Base-by-base conservation (phyloP, 805 yeast genomes). In the Saturnispora hagleri region DNA sequence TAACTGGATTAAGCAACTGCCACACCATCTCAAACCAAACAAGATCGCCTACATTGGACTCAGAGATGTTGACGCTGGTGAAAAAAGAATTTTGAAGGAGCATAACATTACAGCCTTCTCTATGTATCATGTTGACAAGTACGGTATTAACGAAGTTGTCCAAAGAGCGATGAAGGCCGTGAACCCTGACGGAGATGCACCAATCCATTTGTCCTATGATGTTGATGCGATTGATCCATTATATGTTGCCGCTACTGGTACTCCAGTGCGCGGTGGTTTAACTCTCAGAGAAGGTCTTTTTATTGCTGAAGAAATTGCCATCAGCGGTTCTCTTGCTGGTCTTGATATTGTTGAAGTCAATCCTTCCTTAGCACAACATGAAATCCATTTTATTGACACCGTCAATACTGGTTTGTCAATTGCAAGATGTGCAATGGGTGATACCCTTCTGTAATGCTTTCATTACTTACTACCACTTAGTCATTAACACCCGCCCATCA, bases 191-290 rank as follows among this genome's bases (percentile, higher is more conserved):
- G 76, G 80, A 20, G 72, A 76, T 51, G 58, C 59, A 46, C 98
- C 99, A 47, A 76, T 93, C 56, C 97, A 91, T 72, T 70, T 93
- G 58, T 84, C 95, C 27, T 91, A 90, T 66, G 99, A 91, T 65
- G 97, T 91, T 43, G 99, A 91, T 69, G 97, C 97, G 43, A 84
- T 93, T 53, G 99, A 91, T 69, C 98, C 98, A 46, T 76, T 81
- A 55, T 89, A 74, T 64, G 97, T 93, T 13, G 97, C 97, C 18
- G 96, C 97, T 40, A 91, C 99, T 1, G 99, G 99, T 51, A 93
- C 99, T 1, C 91, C 97, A 43, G 99, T 91, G 15, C 82, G 96
- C 67, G 98, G 98, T 57, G 99, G 99, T 3, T 74, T 91, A 57
- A 84, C 97, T 8, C 76, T 91, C 68, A 80, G 99, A 71, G 99